Evolutionary conservation across 2,329 filamentous ascomycete genomes (phyloP).

Genomic region (Metarhizium sp.): DNA sequence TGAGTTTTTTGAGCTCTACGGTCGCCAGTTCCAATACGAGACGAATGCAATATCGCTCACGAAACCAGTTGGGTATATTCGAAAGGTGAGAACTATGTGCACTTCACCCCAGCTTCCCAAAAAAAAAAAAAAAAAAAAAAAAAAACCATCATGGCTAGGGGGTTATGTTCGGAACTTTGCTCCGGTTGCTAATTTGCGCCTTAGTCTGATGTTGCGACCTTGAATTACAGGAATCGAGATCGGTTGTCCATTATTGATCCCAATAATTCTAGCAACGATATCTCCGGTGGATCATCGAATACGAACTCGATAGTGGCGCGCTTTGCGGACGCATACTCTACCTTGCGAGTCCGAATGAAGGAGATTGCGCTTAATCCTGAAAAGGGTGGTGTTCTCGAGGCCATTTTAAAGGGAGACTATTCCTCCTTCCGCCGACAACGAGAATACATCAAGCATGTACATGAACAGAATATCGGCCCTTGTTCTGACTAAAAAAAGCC

Average conservation of each 20-base stretch:
- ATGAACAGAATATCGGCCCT: constrained; percentile 28
- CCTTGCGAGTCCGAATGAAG: constrained; percentile 49
- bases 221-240: constrained; percentile 50
- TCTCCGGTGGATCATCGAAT: constrained; percentile 74
- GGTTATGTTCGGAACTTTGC: neutral
- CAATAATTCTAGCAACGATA: constrained; percentile 77
- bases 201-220: constrained; percentile 32
- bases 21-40: constrained; percentile 65
- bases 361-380: constrained; percentile 29
- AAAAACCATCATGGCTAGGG: neutral
- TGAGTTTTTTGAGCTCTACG: constrained; percentile 84
- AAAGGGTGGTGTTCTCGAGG: constrained; percentile 47
- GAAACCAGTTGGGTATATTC: constrained; percentile 58
- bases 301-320: constrained; percentile 56
- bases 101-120: neutral
- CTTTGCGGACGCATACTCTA: constrained; percentile 57
- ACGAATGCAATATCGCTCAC: constrained; percentile 66
- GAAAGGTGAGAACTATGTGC: constrained; percentile 52
- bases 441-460: constrained; percentile 46
- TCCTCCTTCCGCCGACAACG: constrained; percentile 62
- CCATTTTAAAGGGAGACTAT: constrained; percentile 73
- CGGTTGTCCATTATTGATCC: constrained; percentile 87
- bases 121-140: neutral
- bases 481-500: constrained; percentile 18
- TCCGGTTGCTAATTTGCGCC: neutral